A percentile compares a stretch with the other conserved stretches of the same genome.
Evolutionary conservation across 2,329 filamentous ascomycete species (phyloP).

Genomic region (Pestalotiopsis sp.): DNA sequence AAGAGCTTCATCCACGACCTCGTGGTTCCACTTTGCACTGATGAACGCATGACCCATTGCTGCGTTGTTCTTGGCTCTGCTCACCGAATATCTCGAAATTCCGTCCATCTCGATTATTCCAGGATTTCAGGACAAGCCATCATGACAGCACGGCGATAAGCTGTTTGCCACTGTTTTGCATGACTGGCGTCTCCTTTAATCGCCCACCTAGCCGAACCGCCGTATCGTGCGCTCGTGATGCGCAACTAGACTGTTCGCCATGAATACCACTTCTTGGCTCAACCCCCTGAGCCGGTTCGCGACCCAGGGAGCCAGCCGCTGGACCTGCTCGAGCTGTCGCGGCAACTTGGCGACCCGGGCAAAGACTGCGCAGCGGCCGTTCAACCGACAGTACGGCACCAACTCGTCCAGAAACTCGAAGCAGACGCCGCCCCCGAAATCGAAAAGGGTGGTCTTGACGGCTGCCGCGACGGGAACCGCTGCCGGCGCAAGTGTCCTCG

Average conservation of each 20-base stretch:
- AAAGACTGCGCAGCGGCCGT: conserved; percentile 28
- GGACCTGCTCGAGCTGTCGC: conserved; percentile 51
- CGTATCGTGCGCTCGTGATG: background rate
- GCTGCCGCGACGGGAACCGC: conserved; percentile 52
- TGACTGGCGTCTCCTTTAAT: background rate
- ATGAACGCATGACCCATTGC: background rate
- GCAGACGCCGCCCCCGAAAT: conserved; percentile 18
- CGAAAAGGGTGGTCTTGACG: conserved; percentile 40
- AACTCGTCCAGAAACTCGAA: conserved; percentile 24
- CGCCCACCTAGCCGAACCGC: background rate
- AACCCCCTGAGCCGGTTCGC: conserved; percentile 38
- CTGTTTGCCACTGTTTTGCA: background rate
- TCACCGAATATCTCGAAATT: background rate
- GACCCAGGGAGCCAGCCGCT: conserved; percentile 40
- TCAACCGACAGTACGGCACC: conserved; percentile 26
- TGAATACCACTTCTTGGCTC: conserved; percentile 42
- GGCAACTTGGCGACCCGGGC: conserved; percentile 37
- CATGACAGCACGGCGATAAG: background rate
- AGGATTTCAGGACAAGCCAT: background rate
- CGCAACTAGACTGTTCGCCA: conserved; percentile 22
- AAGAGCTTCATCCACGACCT: conserved; percentile 6
- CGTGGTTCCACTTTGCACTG: conserved; percentile 10
- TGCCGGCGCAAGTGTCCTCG: conserved; percentile 49
- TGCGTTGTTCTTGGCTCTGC: background rate
- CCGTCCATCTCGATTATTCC: background rate